A percentile compares a stretch with the other conserved stretches of the same genome.
phyloP scores from a whole-genome alignment of 257 asterid species.

The Nicotiana obtusifolia region DNA sequence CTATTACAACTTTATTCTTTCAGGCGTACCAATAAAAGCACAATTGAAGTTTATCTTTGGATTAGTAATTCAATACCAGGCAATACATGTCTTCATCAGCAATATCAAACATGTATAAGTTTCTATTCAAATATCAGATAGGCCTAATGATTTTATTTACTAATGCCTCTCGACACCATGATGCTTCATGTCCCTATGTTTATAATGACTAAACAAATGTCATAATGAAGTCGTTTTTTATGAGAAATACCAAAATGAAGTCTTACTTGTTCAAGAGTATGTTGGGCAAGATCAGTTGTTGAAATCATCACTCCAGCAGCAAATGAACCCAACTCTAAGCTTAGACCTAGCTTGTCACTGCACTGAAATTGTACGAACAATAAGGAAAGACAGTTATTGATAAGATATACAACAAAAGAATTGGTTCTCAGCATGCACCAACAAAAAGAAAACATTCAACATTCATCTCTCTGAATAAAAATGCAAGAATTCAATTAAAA shows the following conservation, averaged over 20 bases:
- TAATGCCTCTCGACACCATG: neutral
- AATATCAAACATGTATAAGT: neutral
- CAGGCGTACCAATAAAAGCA: neutral
- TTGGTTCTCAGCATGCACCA: conserved; percentile 8
- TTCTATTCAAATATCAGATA: neutral
- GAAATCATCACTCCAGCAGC: conserved; percentile 99
- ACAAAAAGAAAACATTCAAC: neutral
- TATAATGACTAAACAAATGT: neutral
- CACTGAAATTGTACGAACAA: conserved; percentile 60
- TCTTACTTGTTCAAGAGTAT: conserved; percentile 90
- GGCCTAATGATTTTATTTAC: neutral
- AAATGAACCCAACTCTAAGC: conserved; percentile 98
- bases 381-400: neutral
- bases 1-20: neutral
- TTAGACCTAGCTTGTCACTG: conserved; percentile 98
- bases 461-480: neutral
- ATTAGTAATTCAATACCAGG: neutral
- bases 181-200: neutral
- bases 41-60: neutral
- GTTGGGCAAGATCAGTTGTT: conserved; percentile 95
- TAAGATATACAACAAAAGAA: neutral
- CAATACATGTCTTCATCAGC: neutral
- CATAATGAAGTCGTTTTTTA: conserved; percentile 13
- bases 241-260: conserved; percentile 2
- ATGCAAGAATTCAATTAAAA: neutral